A percentile compares a stretch with the other conserved stretches of the same genome.
phyloP scores from a whole-genome alignment of 345 rosid species.

The Brassica napus region DNA sequence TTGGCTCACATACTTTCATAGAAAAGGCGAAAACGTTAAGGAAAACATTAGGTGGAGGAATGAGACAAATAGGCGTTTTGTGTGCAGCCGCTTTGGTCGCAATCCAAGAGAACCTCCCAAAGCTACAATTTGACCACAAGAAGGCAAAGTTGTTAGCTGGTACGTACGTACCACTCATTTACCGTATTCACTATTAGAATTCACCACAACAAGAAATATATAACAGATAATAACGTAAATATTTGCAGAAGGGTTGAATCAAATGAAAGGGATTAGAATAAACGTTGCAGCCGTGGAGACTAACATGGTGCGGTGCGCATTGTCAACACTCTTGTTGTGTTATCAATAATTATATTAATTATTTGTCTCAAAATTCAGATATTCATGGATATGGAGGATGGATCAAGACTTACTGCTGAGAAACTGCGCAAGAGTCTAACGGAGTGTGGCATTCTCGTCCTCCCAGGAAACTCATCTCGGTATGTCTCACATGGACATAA shows the following conservation, averaged over 20 bases:
- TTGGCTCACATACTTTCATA: constrained; percentile 77
- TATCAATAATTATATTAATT: not conserved
- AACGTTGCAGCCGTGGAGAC: constrained; percentile 73
- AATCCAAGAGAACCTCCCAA: constrained; percentile 57
- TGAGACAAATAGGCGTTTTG: constrained; percentile 84
- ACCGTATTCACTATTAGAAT: not conserved
- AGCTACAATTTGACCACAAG: constrained; percentile 77
- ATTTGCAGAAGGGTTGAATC: constrained; percentile 67
- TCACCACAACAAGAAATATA: not conserved
- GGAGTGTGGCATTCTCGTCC: constrained; percentile 66
- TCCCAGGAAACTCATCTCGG: constrained; percentile 62
- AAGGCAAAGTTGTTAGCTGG: constrained; percentile 86
- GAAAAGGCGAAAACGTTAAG: constrained; percentile 73
- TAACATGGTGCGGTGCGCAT: constrained; percentile 58
- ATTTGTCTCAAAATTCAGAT: constrained; percentile 44
- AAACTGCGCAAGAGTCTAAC: constrained; percentile 61
- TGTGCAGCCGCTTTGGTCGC: constrained; percentile 86
- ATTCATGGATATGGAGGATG: constrained; percentile 56
- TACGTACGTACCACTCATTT: constrained; percentile 24
- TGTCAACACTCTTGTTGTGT: not conserved
- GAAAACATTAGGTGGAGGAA: constrained; percentile 94
- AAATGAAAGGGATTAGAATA: constrained; percentile 66
- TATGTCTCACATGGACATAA: constrained; percentile 11
- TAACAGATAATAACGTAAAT: not conserved
- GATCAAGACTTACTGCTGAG: constrained; percentile 49